Evolutionary conservation across 163 green algal species (phyloP).

Genomic region (Chloromonas sp.): DNA sequence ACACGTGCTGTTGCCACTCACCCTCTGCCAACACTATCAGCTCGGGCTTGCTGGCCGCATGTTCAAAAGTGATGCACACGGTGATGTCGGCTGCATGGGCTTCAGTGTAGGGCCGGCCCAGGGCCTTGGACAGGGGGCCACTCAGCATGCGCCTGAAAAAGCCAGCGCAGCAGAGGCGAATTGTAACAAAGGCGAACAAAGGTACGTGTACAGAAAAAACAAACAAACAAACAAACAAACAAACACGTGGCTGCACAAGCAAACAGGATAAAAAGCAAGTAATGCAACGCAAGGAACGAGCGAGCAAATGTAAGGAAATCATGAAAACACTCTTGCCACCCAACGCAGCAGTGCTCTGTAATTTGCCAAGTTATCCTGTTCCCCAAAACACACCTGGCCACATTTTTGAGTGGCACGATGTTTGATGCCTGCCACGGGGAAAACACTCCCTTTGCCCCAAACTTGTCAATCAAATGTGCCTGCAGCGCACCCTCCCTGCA

Average conservation of each 20-base stretch:
- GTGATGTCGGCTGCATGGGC: not conserved
- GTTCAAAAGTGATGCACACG: not conserved
- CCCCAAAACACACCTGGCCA: slow-evolving; percentile 2
- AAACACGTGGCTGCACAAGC: too few relatives aligned
- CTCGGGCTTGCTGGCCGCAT: not conserved
- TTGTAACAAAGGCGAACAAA: too few relatives aligned
- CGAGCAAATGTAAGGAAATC: too few relatives aligned
- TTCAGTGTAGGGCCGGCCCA: not conserved
- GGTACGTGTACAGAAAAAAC: not conserved
- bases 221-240: not conserved
- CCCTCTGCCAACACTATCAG: slow-evolving; percentile 4
- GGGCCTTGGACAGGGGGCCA: not conserved
- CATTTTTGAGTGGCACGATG: slow-evolving; percentile 7
- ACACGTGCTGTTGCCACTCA: not conserved
- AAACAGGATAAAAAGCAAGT: not conserved
- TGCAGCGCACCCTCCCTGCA: slow-evolving; percentile 2
- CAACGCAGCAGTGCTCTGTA: too few relatives aligned
- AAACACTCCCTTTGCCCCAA: not conserved
- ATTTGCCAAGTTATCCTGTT: not conserved
- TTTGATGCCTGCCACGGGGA: not conserved
- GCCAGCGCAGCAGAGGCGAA: not conserved
- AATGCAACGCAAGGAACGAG: not conserved
- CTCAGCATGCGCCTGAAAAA: slow-evolving; percentile 11
- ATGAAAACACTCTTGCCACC: too few relatives aligned
- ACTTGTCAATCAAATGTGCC: not conserved